Base-by-base conservation (phyloP, 345 rosid species). In the Eucalyptus pauciflora region DNA sequence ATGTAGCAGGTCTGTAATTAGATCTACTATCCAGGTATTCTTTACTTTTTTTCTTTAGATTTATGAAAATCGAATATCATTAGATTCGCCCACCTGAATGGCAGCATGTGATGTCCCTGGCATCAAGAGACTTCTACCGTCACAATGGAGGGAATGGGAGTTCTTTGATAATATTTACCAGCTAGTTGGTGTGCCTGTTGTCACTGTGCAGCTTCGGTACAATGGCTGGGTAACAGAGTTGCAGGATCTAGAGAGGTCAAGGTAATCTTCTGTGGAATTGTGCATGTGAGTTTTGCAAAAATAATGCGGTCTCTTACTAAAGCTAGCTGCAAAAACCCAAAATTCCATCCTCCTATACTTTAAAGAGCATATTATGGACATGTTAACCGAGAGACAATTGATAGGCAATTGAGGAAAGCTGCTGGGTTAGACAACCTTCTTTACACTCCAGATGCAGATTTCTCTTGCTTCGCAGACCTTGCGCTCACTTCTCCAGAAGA, bases 181-280 rank as follows among this genome's bases (percentile, higher is more conserved):
- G 93, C 95, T 98, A 27, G 98, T 96, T 48, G 99, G 99, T 56
- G 99, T 97, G 45, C 99, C 99, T 41, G 99, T 97, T 76, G 92
- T 94, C 64, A 98, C 98, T 0, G 98, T 98, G 88, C 99, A 98
- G 91, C 98, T 97, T 86, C 94, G 99, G 91, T 98, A 98, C 93
- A 94, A 97, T 71, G 99, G 99, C 45, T 98, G 99, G 99, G 99
- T 98, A 86, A 97, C 99, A 2, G 98, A 98, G 93, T 92, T 98
- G 67, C 93, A 93, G 91, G 96, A 97, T 92, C 93, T 95, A 80
- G 98, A 96, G 87, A 95, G 91, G 17, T 93, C 98, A 89, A 97
- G 99, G 99, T 98, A 86, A 91, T 86, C 88, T 49, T 60, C 89
- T 89, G 50, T 41, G 50, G 52, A 86, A 45, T 51, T 46, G 56